phyloP scores from a whole-genome alignment of 371 early-diverging fungal species.

The Actinomortierella wolfii region DNA sequence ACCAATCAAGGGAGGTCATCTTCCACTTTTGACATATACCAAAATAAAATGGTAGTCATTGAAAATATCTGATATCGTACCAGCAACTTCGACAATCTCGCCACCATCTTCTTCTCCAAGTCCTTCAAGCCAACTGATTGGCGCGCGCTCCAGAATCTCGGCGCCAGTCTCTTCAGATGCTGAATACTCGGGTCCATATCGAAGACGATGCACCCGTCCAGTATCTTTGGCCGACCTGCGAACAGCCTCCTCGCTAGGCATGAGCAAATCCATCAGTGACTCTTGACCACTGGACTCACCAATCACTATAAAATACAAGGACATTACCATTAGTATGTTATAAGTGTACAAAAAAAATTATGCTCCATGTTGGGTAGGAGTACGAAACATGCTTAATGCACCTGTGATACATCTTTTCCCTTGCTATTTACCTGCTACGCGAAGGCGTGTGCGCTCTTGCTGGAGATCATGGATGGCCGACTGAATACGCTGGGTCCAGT shows the following conservation, averaged over 20 bases:
- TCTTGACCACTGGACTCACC: constrained; percentile 45
- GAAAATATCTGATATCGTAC: constrained; percentile 8
- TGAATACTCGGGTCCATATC: constrained; percentile 26
- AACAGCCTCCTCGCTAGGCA: constrained; percentile 29
- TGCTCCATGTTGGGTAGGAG: too few species aligned
- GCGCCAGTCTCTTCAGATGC: constrained; percentile 17
- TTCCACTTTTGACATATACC: too few species aligned
- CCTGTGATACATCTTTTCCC: too few species aligned
- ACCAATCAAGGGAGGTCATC: background rate
- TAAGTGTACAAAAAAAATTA: background rate
- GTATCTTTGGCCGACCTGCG: constrained; percentile 40
- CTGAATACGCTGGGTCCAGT: constrained; percentile 39
- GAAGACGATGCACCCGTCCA: constrained; percentile 41
- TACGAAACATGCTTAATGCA: too few species aligned
- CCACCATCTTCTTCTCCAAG: constrained; percentile 22
- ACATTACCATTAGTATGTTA: background rate
- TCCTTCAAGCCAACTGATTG: constrained; percentile 44
- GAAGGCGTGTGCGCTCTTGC: constrained; percentile 24
- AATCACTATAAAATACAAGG: constrained; percentile 14
- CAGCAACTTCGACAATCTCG: constrained; percentile 40
- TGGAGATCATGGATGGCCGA: constrained; percentile 31
- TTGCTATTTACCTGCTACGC: constrained; percentile 22
- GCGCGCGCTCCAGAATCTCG: constrained; percentile 31
- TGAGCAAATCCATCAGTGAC: constrained; percentile 32
- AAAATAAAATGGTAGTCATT: background rate